Conservation (phyloP, 1,284 basidiomycete species). For the Moesziomyces antarcticus region DNA sequence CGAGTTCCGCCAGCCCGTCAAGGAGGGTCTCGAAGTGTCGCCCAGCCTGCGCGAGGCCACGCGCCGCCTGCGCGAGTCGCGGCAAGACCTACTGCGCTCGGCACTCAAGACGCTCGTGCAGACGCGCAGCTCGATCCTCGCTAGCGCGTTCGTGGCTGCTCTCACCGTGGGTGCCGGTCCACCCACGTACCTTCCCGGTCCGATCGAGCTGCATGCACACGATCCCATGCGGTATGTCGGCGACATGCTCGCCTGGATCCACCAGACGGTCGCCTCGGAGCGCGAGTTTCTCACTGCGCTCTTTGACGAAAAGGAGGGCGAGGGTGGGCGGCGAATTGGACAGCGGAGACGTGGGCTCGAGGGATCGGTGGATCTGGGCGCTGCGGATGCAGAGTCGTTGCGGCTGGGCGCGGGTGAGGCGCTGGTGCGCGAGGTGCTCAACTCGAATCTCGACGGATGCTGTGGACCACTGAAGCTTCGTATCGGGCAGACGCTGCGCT, state of each 20-base stretch:
- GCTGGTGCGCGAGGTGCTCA: constrained; percentile 78
- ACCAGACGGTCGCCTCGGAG: constrained; percentile 93
- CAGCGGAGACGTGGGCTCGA: constrained; percentile 44
- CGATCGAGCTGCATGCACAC: constrained; percentile 96
- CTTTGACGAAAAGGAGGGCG: constrained; percentile 67
- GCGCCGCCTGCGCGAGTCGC: constrained; percentile 77
- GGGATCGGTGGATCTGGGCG: constrained; percentile 48
- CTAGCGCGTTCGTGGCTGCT: constrained; percentile 84
- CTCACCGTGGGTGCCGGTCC: constrained; percentile 81
- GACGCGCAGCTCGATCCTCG: constrained; percentile 82
- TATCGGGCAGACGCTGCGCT: constrained; percentile 89
- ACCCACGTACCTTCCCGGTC: constrained; percentile 85
- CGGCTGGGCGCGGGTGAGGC: constrained; percentile 32
- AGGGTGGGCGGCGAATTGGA: constrained; percentile 67
- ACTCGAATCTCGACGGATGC: constrained; percentile 83
- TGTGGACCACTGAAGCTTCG: constrained; percentile 79
- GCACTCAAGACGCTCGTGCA: constrained; percentile 80
- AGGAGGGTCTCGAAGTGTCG: constrained; percentile 77
- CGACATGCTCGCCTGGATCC: constrained; percentile 98
- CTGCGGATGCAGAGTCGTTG: constrained; percentile 18
- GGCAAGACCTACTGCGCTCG: constrained; percentile 67
- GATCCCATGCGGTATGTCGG: constrained; percentile 95
- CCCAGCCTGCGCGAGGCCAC: constrained; percentile 79
- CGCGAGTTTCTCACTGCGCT: constrained; percentile 74
- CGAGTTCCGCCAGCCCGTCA: constrained; percentile 77